Evolutionary conservation across 768 basidiomycete genomes (phyloP).

Genomic region (Dioszegia aurantiaca): DNA sequence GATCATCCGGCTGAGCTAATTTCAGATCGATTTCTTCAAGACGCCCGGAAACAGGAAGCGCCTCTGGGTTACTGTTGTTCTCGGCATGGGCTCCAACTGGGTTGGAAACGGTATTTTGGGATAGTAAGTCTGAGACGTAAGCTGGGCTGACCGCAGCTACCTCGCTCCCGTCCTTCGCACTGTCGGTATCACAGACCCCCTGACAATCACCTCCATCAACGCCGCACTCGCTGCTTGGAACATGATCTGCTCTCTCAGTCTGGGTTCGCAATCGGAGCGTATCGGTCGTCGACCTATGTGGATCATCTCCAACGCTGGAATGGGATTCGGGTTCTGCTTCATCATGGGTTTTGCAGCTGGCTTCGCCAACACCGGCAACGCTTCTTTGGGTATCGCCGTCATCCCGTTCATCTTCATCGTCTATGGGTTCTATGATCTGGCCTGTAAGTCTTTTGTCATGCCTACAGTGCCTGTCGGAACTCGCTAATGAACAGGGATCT

Average conservation of each 20-base stretch:
- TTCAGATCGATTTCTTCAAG: conserved; percentile 60
- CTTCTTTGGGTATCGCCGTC: conserved; percentile 27
- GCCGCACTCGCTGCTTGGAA: conserved; percentile 61
- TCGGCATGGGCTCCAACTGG: conserved; percentile 76
- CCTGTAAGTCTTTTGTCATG: conserved; percentile 44
- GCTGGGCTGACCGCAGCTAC: conserved; percentile 61
- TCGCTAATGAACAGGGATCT: conserved; percentile 24
- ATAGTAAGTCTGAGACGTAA: conserved; percentile 2
- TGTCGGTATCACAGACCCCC: conserved; percentile 50
- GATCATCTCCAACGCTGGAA: conserved; percentile 33
- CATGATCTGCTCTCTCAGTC: conserved; percentile 17
- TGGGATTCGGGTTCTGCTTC: conserved; percentile 30
- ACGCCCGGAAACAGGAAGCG: conserved; percentile 69
- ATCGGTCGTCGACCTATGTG: conserved; percentile 36
- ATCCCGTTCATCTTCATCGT: conserved; percentile 26
- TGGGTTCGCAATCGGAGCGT: conserved; percentile 26
- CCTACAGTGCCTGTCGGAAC: conserved; percentile 23
- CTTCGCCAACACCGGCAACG: conserved; percentile 26
- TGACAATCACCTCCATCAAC: conserved; percentile 70
- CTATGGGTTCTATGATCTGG: conserved; percentile 19
- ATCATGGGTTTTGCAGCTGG: conserved; percentile 37
- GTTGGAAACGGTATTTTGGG: conserved; percentile 41
- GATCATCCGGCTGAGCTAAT: conserved; percentile 60
- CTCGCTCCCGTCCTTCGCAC: conserved; percentile 65
- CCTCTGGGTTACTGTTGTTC: conserved; percentile 65